Evolutionary conservation across 2,329 filamentous ascomycete species (phyloP).

Genomic region (Arachnopeziza araneosa): DNA sequence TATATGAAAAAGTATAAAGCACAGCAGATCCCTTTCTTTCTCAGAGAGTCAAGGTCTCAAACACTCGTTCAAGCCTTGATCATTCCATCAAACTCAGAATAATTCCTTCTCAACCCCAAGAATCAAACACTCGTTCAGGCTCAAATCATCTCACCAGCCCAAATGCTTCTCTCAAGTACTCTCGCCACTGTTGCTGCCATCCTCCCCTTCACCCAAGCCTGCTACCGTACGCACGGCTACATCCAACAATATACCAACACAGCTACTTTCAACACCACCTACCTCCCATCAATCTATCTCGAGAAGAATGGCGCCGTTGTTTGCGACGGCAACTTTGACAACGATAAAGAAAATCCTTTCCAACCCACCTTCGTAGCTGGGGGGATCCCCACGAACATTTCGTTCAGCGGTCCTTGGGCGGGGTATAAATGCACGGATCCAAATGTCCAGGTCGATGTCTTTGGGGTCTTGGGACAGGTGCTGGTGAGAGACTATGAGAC

Average conservation of each 20-base stretch:
- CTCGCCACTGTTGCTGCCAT: background rate
- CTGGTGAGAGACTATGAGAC: conserved; percentile 6
- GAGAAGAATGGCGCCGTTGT: background rate
- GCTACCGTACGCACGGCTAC: conserved; percentile 7
- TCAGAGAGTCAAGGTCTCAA: too few species aligned
- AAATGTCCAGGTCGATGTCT: conserved; percentile 7
- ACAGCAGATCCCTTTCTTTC: too few species aligned
- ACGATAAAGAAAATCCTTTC: background rate
- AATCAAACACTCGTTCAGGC: background rate
- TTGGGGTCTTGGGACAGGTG: conserved; percentile 1
- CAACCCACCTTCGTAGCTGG: conserved; percentile 7
- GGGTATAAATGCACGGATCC: conserved; percentile 6
- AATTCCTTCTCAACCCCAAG: background rate
- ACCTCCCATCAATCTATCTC: conserved; percentile 7
- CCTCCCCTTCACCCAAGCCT: conserved; percentile 1
- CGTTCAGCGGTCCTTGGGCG: conserved; percentile 10
- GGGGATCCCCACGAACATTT: conserved; percentile 8
- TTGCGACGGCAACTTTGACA: conserved; percentile 1
- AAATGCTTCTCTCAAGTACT: conserved; percentile 4
- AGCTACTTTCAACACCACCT: conserved; percentile 1
- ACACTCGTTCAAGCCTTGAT: too few species aligned
- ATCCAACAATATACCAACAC: conserved; percentile 6
- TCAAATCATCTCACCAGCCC: background rate
- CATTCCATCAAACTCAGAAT: too few species aligned
- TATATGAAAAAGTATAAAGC: too few species aligned